These are phyloP conservation scores for Acacia crassicarpa DNA, from an alignment of 306 rosid species.

Conservation along the genomic window DNA sequence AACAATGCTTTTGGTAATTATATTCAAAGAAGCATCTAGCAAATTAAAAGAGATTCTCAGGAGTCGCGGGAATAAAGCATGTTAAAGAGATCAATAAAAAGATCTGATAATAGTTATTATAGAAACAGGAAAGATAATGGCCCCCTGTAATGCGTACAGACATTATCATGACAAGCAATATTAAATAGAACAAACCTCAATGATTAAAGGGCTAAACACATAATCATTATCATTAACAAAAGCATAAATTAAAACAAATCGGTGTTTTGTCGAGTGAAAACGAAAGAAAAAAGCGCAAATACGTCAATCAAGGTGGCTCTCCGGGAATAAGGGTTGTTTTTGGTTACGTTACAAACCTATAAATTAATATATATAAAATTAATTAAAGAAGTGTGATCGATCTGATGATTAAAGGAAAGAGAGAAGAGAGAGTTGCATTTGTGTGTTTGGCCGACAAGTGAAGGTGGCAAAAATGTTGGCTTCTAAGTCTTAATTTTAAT, in stretches of 20 bases:
- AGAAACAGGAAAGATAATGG: background rate
- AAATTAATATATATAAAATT: background rate
- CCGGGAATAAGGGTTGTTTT: background rate
- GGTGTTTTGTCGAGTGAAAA: constrained; percentile 43
- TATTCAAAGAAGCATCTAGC: background rate
- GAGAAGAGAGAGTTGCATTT: background rate
- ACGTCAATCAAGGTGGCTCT: constrained; percentile 2
- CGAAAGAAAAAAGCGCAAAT: constrained; percentile 8
- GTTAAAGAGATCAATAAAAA: background rate
- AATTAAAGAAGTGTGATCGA: constrained; percentile 20
- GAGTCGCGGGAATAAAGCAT: background rate
- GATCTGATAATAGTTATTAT: background rate
- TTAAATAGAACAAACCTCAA: constrained; percentile 46
- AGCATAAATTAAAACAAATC: constrained; percentile 29
- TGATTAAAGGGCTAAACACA: constrained; percentile 60
- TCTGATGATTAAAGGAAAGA: background rate
- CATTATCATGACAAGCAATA: background rate
- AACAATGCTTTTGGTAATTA: background rate
- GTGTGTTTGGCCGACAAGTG: constrained; percentile 47
- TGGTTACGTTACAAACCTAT: background rate
- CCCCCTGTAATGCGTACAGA: constrained; percentile 5
- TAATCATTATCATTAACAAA: constrained; percentile 34
- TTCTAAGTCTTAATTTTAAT: constrained; percentile 22
- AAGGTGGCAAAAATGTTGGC: constrained; percentile 54
- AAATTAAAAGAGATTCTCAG: background rate